Evolutionary conservation across 768 basidiomycete species (phyloP), one percentile per base, ranked within the genome.

Genomic region (Mycena galopus): DNA sequence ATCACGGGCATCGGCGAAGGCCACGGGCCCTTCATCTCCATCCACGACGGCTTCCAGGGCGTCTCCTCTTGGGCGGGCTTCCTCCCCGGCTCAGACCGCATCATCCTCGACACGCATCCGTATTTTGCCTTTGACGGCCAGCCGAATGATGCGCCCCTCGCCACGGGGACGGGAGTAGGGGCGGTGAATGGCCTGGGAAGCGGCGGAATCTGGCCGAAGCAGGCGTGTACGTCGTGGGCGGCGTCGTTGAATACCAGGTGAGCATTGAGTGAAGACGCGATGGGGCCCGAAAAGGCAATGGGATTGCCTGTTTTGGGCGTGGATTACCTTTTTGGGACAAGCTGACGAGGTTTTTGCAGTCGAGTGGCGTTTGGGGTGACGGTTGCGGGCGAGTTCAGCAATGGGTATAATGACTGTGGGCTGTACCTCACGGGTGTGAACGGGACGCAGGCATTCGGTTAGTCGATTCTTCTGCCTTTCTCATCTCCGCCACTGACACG

Each of bases 1-100:
- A 88, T 92, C 73, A 91, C 92, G 8, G 91, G 91, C 35, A 75
- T 84, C 50, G 92, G 92, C 84, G 87, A 77, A 77, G 88, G 72
- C 80, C 27, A 62, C 11, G 60, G 60, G 5, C 88, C 60, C 84
- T 85, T 81, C 78, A 85, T 90, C 44, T 65, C 80, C 21, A 76
- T 90, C 35, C 89, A 89, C 76, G 88, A 90, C 67, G 86, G 86
- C 50, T 89, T 90, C 79, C 66, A 79, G 21, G 86, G 86, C 66
- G 77, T 83, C 47, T 67, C 57, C 30, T 76, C 70, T 35, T 89
- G 88, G 88, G 82, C 82, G 47, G 83, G 80, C 10, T 62, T 62
- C 44, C 42, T 47, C 6, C 29, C 44, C 3, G 61, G 61, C 21
- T 50, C 44, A 9, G 61, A 62, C 44, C 61, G 61, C 61, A 33